A percentile compares a stretch with the other conserved stretches of the same genome.
phyloP scores from a whole-genome alignment of 2,329 filamentous ascomycete genomes.

The Aureobasidium sp. region DNA sequence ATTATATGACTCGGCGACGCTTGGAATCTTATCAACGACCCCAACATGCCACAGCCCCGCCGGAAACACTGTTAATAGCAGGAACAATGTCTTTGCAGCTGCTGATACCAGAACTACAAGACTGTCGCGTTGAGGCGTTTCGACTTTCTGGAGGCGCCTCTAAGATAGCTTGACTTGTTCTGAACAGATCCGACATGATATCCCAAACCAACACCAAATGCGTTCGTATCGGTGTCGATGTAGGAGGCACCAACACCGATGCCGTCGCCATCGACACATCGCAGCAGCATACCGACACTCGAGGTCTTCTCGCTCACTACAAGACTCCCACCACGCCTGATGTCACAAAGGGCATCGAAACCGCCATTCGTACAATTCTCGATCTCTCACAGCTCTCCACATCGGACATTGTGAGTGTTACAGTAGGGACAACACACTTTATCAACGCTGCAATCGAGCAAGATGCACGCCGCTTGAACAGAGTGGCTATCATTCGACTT shows the following conservation, averaged over 20 bases:
- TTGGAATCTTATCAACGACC: neutral
- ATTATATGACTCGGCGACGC: neutral
- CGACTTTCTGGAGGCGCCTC: too few relatives aligned
- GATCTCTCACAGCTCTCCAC: conserved; percentile 25
- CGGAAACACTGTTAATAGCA: neutral
- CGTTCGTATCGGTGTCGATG: conserved; percentile 36
- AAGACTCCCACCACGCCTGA: conserved; percentile 34
- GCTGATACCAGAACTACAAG: too few relatives aligned
- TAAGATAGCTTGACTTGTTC: neutral
- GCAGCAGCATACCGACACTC: conserved; percentile 18
- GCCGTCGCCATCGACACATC: conserved; percentile 25
- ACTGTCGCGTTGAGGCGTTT: neutral
- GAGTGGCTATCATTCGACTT: conserved; percentile 43
- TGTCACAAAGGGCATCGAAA: conserved; percentile 34
- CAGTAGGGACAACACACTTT: conserved; percentile 42
- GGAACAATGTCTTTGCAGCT: too few relatives aligned
- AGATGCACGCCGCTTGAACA: conserved; percentile 39
- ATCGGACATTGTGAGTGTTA: conserved; percentile 32
- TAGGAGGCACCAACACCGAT: conserved; percentile 32
- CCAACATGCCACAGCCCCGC: neutral
- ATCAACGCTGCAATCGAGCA: conserved; percentile 27
- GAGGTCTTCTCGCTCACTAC: conserved; percentile 24
- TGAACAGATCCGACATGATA: neutral
- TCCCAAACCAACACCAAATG: conserved; percentile 11
- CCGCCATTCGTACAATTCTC: conserved; percentile 30